phyloP scores from a whole-genome alignment of 2,329 filamentous ascomycete species.

The Ceratocystis diversiconidia region DNA sequence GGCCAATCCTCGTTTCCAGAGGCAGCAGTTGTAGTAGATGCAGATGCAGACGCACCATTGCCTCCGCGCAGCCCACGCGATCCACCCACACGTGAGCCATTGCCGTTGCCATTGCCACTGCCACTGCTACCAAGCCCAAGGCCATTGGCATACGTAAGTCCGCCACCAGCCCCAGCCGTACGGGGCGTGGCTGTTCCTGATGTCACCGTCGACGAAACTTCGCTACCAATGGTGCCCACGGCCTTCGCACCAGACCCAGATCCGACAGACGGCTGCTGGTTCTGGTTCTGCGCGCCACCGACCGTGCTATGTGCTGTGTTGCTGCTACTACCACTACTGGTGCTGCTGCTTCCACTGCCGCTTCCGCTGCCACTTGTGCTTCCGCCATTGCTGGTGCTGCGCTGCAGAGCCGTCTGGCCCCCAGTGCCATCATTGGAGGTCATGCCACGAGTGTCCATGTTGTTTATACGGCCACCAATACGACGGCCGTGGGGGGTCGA shows the following conservation, averaged over 20 bases:
- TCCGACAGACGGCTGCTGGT: neutral
- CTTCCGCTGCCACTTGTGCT: constrained; percentile 15
- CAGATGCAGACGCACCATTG: neutral
- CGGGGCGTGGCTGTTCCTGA: constrained; percentile 14
- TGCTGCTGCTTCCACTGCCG: neutral
- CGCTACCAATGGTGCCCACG: constrained; percentile 10
- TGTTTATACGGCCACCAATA: constrained; percentile 74
- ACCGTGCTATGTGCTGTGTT: neutral
- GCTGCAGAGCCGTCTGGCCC: constrained; percentile 37
- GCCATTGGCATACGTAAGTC: constrained; percentile 15
- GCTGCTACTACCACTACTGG: neutral
- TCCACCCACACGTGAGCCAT: constrained; percentile 1
- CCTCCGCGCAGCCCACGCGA: constrained; percentile 8
- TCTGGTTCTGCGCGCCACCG: neutral
- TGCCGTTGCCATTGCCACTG: neutral
- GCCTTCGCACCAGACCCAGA: neutral
- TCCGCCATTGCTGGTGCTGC: constrained; percentile 15
- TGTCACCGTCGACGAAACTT: constrained; percentile 9
- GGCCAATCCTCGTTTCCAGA: constrained; percentile 22
- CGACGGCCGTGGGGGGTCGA: constrained; percentile 89
- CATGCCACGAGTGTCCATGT: constrained; percentile 37
- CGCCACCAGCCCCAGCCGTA: neutral
- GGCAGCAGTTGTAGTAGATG: neutral
- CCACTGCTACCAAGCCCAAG: constrained; percentile 10
- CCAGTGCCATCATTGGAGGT: constrained; percentile 40